A percentile compares a stretch with the other conserved stretches of the same genome.
These are phyloP conservation scores for Caryopteris hybrid DNA, from an alignment of 305 asterid species.

Conservation along the genomic window DNA sequence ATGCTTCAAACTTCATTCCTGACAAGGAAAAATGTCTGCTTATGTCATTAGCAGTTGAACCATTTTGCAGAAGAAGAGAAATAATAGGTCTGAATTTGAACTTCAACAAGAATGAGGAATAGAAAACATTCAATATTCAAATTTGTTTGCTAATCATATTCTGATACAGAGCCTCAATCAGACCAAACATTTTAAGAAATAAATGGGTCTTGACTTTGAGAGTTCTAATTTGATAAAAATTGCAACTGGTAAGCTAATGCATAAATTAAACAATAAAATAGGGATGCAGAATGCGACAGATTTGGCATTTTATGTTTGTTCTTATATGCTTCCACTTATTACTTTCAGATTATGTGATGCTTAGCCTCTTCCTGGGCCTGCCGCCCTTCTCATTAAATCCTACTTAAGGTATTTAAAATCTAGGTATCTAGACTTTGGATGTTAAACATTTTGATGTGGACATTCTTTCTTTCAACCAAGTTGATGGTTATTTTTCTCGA, in stretches of 20 bases:
- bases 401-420: too few species aligned
- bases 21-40: conserved; percentile 12
- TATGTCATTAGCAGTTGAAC: conserved; percentile 10
- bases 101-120: too few species aligned
- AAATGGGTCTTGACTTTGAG: conserved; percentile 9
- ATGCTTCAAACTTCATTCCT: conserved; percentile 12
- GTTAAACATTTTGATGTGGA: too few species aligned
- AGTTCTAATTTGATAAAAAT: background rate
- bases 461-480: too few species aligned
- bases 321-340: background rate
- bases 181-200: too few species aligned
- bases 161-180: background rate
- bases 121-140: background rate
- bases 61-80: background rate
- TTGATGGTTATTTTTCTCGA: too few species aligned
- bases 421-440: too few species aligned
- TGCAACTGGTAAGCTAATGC: background rate
- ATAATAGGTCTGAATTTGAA: too few species aligned
- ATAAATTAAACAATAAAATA: background rate
- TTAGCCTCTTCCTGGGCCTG: background rate
- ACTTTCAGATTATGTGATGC: background rate
- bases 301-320: conserved; percentile 19
- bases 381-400: background rate
- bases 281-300: background rate
- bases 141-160: background rate